Percentiles rank a stretch among this genome's conserved stretches.
These are phyloP conservation scores for Thelonectria blattea DNA, from an alignment of 2,329 filamentous ascomycete species.

Conservation along the genomic window DNA sequence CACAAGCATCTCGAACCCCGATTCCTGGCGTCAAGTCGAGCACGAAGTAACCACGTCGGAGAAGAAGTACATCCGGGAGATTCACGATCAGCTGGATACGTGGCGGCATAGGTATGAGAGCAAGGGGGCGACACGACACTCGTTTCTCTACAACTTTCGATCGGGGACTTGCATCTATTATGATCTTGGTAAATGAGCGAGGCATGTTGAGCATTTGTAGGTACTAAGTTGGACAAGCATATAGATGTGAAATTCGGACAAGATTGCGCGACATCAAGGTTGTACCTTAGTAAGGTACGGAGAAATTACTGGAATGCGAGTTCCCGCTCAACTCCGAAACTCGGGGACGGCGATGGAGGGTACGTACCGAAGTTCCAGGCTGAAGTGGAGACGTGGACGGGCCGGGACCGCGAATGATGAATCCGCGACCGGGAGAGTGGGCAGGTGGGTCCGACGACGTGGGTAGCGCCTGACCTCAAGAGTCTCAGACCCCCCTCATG, in stretches of 20 bases:
- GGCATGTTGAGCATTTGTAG: neutral
- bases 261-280: neutral
- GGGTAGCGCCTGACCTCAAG: neutral
- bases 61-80: conserved; percentile 80
- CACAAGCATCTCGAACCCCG: conserved; percentile 77
- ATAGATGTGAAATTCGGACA: neutral
- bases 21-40: conserved; percentile 83
- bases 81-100: conserved; percentile 75
- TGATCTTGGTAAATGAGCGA: conserved; percentile 64
- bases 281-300: no score
- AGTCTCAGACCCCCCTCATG: no score
- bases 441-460: conserved; percentile 12
- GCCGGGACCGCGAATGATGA: neutral
- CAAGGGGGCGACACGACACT: conserved; percentile 66
- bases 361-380: conserved; percentile 12
- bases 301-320: no score
- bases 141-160: conserved; percentile 91
- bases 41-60: conserved; percentile 79
- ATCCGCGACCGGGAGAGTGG: conserved; percentile 7
- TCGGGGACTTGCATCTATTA: conserved; percentile 87
- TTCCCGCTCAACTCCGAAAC: conserved; percentile 5
- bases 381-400: neutral
- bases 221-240: neutral
- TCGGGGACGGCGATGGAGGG: conserved; percentile 12
- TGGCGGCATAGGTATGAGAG: conserved; percentile 65